Evolutionary conservation across 1,284 basidiomycete species (phyloP).

Genomic region (Exobasidium cylindrosporum): DNA sequence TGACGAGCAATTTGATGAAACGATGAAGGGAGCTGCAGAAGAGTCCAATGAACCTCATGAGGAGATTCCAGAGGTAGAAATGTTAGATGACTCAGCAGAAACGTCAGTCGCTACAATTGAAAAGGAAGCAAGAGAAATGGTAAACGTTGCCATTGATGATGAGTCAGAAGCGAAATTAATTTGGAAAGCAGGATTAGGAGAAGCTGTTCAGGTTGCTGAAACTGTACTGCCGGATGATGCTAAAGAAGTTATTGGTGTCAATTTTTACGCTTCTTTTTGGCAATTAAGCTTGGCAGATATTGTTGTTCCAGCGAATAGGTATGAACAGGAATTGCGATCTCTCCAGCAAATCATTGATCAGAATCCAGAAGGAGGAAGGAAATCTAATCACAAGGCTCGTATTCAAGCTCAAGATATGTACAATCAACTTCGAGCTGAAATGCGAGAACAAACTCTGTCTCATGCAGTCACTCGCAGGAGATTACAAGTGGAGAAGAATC

Average conservation of each 20-base stretch:
- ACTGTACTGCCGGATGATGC: slow-evolving; percentile 31
- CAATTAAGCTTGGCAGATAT: slow-evolving; percentile 50
- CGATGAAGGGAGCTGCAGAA: not conserved
- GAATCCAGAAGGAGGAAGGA: slow-evolving; percentile 16
- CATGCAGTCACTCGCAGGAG: slow-evolving; percentile 73
- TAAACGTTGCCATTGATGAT: not conserved
- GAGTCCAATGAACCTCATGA: not conserved
- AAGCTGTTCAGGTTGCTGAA: slow-evolving; percentile 32
- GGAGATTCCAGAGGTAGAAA: slow-evolving; percentile 1
- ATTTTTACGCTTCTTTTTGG: slow-evolving; percentile 54
- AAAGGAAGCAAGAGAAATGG: slow-evolving; percentile 2
- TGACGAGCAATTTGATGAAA: slow-evolving; percentile 6
- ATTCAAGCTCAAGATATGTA: slow-evolving; percentile 45
- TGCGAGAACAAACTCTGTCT: slow-evolving; percentile 71
- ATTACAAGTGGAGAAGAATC: slow-evolving; percentile 72
- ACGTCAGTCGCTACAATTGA: not conserved
- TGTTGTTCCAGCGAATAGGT: slow-evolving; percentile 52
- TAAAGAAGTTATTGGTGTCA: slow-evolving; percentile 30
- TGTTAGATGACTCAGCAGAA: not conserved
- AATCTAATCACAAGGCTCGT: slow-evolving; percentile 26
- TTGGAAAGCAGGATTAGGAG: slow-evolving; percentile 46
- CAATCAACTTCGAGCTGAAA: slow-evolving; percentile 60
- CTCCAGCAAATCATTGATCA: slow-evolving; percentile 28
- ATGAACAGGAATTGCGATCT: slow-evolving; percentile 46
- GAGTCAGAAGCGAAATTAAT: slow-evolving; percentile 3